Percentiles rank a stretch among this genome's conserved stretches.
phyloP scores from a whole-genome alignment of 2,329 filamentous ascomycete species.

The Penicillium rolfsii region DNA sequence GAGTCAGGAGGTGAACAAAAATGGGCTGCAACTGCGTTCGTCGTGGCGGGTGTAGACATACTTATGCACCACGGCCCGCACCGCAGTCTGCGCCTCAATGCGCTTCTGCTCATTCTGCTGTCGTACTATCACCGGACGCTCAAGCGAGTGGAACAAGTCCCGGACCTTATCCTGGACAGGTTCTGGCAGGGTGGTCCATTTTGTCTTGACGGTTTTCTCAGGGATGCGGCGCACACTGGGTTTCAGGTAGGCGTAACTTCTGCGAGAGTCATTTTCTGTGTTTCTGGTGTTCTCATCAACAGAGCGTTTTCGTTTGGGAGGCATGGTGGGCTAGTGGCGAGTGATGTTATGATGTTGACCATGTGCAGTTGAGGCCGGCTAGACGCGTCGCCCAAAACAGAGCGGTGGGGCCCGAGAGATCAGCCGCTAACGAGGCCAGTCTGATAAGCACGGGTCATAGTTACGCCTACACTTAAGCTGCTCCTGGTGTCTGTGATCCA shows the following conservation, averaged over 20 bases:
- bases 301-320: constrained; percentile 36
- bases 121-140: constrained; percentile 48
- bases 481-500: neutral
- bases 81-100: constrained; percentile 47
- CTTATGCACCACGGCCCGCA: constrained; percentile 48
- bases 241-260: constrained; percentile 45
- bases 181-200: constrained; percentile 51
- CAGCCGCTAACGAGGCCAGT: neutral
- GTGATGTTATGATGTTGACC: constrained; percentile 8
- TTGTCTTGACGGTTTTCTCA: constrained; percentile 49
- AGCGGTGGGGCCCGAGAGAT: constrained; percentile 15
- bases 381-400: constrained; percentile 22
- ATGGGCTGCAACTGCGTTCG: neutral
- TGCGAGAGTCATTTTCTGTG: constrained; percentile 25
- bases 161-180: constrained; percentile 48
- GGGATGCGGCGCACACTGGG: constrained; percentile 47
- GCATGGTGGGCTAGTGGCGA: constrained; percentile 24
- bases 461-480: neutral
- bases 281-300: constrained; percentile 24
- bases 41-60: constrained; percentile 26
- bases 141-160: constrained; percentile 47
- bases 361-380: neutral
- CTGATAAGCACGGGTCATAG: neutral
- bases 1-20: neutral
- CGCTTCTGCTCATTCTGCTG: constrained; percentile 48